phyloP scores from a whole-genome alignment of 805 yeast species.

The Blastobotrys muscicola region DNA sequence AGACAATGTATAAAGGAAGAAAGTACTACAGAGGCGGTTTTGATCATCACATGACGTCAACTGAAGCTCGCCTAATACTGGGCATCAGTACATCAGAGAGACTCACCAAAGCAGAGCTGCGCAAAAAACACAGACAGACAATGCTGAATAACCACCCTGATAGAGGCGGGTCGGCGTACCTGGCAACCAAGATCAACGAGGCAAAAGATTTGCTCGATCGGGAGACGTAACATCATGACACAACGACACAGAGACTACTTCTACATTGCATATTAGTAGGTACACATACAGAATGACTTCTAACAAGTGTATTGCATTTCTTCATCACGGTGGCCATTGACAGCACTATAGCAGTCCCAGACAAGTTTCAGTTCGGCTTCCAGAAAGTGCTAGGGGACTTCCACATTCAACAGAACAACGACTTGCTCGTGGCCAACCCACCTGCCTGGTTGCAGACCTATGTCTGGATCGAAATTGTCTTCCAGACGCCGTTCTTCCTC shows the following conservation, averaged over 20 bases:
- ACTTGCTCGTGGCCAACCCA: conserved; percentile 48
- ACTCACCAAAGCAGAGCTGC: conserved; percentile 45
- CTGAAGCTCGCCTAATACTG: conserved; percentile 44
- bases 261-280: conserved; percentile 25
- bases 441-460: conserved; percentile 70
- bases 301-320: conserved; percentile 44
- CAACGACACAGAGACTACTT: conserved; percentile 13
- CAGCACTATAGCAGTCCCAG: conserved; percentile 59
- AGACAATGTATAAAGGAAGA: background rate
- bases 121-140: conserved; percentile 71
- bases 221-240: background rate
- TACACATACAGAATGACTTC: background rate
- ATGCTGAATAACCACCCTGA: conserved; percentile 92
- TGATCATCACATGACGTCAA: conserved; percentile 36
- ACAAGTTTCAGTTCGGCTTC: conserved; percentile 34
- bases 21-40: conserved; percentile 29
- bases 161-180: conserved; percentile 81
- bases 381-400: conserved; percentile 44
- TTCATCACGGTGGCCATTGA: conserved; percentile 72
- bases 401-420: conserved; percentile 61
- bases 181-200: conserved; percentile 88
- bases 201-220: conserved; percentile 68
- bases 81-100: conserved; percentile 32
- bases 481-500: conserved; percentile 82
- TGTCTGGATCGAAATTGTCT: conserved; percentile 59